Evolutionary conservation across 768 basidiomycete genomes (phyloP), one percentile per base, ranked within the genome.

Genomic region (Ramaria sp.): DNA sequence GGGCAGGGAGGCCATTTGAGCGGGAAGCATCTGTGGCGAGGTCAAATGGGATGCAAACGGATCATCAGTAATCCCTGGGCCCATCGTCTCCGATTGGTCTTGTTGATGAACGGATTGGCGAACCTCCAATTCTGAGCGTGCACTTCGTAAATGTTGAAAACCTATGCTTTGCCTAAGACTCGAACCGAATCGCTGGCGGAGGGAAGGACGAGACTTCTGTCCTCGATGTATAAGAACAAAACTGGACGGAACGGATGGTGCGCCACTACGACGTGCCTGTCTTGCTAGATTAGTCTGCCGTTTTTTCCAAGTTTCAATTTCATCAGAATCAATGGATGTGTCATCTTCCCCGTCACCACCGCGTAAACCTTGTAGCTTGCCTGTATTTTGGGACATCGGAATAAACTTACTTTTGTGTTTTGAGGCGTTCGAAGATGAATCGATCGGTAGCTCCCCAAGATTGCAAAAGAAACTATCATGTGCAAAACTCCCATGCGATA

Each of bases 11-110:
- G 28, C 25, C 5, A 47, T 5, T 27, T 2, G 25, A 47, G 25
- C n/a, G 13, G 45, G 45, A 47, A 32, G 25, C 5, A 5, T 8
- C 20, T 25, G 6, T 20, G 45, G 28, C 9, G 45, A 9, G 8
- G 32, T 6, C 15, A 48, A 10, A 16, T 8, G 28, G 18, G 48
- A 20, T 3, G 48, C 30, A 24, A 50, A 50, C 20, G 48, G 48
- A 50, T 50, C 48, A 37, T 50, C 48, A 50, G 27, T 50, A 20
- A 50, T 37, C 13, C 48, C 48, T 13, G 48, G 48, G 12, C 48
- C 48, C 7, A 50, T 6, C 4, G n/a, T 27, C 20, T 41, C 39
- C 8, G n/a, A 16, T n/a, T 41, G n/a, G 28, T 47, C 45, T 27
- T 30, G 25, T 7, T 25, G 45, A 10, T 2, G 45, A 27, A 10